Evolutionary conservation across 129 eudicot genomes (phyloP).

Genomic region (Lactuca saligna): DNA sequence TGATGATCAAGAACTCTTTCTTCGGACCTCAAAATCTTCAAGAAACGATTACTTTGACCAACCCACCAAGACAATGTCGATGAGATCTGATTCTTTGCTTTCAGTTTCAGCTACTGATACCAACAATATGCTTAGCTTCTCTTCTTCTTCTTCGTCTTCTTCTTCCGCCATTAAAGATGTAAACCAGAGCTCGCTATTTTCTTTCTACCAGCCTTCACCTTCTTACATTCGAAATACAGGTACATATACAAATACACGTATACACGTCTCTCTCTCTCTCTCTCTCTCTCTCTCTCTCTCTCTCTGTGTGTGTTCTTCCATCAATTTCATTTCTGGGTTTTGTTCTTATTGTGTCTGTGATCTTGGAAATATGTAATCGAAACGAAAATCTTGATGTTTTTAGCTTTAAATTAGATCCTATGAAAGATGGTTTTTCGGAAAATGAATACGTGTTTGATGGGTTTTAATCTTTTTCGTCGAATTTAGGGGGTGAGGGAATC

Average conservation of each 20-base stretch:
- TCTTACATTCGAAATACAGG: constrained; percentile 49
- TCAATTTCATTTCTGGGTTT: background rate
- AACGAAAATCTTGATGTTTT: constrained; percentile 2
- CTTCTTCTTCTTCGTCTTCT: constrained; percentile 47
- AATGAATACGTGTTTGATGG: constrained; percentile 13
- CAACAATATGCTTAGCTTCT: constrained; percentile 55
- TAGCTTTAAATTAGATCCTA: constrained; percentile 6
- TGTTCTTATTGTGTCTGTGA: constrained; percentile 1
- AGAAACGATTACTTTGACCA: constrained; percentile 37
- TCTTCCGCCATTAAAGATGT: constrained; percentile 24
- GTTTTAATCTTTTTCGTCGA: constrained; percentile 4
- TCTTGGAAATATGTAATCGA: background rate
- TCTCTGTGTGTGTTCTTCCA: background rate
- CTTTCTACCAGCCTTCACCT: constrained; percentile 45
- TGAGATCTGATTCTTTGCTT: constrained; percentile 43
- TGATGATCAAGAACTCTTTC: constrained; percentile 25
- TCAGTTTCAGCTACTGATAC: constrained; percentile 38
- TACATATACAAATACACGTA: constrained; percentile 5
- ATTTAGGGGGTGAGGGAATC: constrained; percentile 14
- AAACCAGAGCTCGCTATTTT: constrained; percentile 26
- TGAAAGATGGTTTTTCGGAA: constrained; percentile 13
- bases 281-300: background rate
- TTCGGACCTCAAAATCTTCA: constrained; percentile 37
- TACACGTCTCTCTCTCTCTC: background rate
- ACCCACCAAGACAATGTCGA: constrained; percentile 33